phyloP scores from a whole-genome alignment of 192 early-diverging fungal genomes.

The Linderina pennispora region DNA sequence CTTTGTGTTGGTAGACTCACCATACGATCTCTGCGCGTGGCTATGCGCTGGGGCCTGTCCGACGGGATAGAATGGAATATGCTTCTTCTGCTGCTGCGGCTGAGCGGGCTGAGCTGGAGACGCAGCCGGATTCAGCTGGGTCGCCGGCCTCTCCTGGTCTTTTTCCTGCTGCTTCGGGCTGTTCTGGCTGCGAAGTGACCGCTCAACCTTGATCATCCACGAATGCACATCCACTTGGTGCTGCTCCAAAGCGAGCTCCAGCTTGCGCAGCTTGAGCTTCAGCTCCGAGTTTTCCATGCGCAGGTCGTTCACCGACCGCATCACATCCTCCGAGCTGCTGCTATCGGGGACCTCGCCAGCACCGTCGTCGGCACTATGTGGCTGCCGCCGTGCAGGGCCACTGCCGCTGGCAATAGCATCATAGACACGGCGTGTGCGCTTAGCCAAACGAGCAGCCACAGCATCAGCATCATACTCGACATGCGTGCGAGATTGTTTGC shows the following conservation, averaged over 20 bases:
- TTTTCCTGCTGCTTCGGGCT: not conserved
- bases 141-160: slow-evolving; percentile 4
- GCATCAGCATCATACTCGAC: not conserved
- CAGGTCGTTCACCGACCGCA: slow-evolving; percentile 11
- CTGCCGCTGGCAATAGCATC: slow-evolving; percentile 4
- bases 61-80: no score
- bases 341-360: not conserved
- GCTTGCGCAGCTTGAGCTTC: slow-evolving; percentile 17
- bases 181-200: not conserved
- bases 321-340: not conserved
- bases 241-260: slow-evolving; percentile 31
- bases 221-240: slow-evolving; percentile 24
- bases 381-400: no score
- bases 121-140: not conserved
- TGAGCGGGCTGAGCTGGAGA: not conserved
- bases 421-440: slow-evolving; percentile 20
- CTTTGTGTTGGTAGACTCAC: not conserved
- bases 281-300: slow-evolving; percentile 37
- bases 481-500: not conserved
- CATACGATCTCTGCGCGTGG: not conserved
- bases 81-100: no score
- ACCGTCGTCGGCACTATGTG: no score
- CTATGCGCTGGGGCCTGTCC: no score
- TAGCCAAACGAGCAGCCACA: slow-evolving; percentile 1
- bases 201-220: slow-evolving; percentile 38